Conservation (phyloP, 768 basidiomycete species). For the Hericium coralloides region DNA sequence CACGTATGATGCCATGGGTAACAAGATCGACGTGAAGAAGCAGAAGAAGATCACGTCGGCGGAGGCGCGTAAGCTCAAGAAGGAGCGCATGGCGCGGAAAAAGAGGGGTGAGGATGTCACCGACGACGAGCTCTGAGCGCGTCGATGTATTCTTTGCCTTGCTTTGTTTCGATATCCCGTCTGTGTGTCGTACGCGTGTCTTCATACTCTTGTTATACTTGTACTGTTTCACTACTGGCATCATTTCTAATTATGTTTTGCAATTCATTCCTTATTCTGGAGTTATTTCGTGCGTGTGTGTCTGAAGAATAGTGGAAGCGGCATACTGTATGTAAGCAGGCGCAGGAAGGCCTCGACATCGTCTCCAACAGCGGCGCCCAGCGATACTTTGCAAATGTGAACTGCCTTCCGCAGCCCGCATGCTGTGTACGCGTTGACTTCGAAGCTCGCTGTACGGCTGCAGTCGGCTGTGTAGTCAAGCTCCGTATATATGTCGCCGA, state of each 20-base stretch:
- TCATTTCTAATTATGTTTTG: slow-evolving; percentile 4
- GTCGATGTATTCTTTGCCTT: not conserved
- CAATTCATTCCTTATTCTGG: not conserved
- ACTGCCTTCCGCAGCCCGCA: too few species aligned
- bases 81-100: slow-evolving; percentile 87
- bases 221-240: slow-evolving; percentile 1
- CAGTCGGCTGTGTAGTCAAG: too few species aligned
- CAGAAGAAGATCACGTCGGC: slow-evolving; percentile 74
- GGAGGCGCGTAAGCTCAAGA: slow-evolving; percentile 90
- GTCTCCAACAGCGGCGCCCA: too few species aligned
- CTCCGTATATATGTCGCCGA: too few species aligned
- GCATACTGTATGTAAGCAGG: too few species aligned
- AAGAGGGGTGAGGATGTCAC: slow-evolving; percentile 76
- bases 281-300: not conserved
- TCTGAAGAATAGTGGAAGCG: too few species aligned
- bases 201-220: slow-evolving; percentile 3
- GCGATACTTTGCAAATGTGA: too few species aligned
- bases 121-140: slow-evolving; percentile 38
- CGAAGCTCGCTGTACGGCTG: too few species aligned
- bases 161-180: not conserved
- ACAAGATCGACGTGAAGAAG: slow-evolving; percentile 88
- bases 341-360: too few species aligned
- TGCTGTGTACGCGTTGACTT: too few species aligned
- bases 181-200: not conserved
- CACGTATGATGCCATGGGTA: slow-evolving; percentile 94